Evolutionary conservation across 2,329 filamentous ascomycete species (phyloP), one percentile per base, ranked within the genome.

Genomic region (Claviceps capensis): DNA sequence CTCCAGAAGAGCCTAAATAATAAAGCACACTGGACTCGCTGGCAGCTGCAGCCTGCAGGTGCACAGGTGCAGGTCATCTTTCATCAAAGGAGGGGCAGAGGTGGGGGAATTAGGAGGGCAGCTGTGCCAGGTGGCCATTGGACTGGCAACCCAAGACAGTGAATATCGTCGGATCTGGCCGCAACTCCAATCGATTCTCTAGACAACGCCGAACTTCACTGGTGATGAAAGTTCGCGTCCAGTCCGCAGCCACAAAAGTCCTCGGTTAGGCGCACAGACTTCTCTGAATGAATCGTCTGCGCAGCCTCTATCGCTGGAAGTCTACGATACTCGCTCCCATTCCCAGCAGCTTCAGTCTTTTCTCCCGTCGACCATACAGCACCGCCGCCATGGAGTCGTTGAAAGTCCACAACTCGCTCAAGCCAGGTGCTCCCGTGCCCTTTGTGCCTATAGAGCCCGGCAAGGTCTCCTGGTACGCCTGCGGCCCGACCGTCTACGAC

Each of bases 401-500:
- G 60, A 84, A 81, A 63, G 74, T 95, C 58, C 88, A 84, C 74
- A 94, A 93, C 69, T 89, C 85, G 5, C 72, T 95, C 61, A 85
- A 71, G 60, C 74, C 87, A 11, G 78, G 85, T 55, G 75, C 75
- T 11, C 87, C 90, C 62, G 83, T 83, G 45, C 78, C 82, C 4
- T 93, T 94, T 62, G 71, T 83, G 44, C 86, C 88, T 14, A 76
- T 86, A 47, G 81, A 90, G 62, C 72, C 76, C 8, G 78, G 81
- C 26, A 83, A 84, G 63, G 79, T 94, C 30, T 82, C 81, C 5
- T 95, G 88, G 88, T 95, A 95, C 67, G 85, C 84, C 59, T 95
- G 89, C 71, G 89, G 89, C 17, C 88, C 88, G 53, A 95, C 88
- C 3, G 82, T 86, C 43, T 90, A 90, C 65, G 86, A 90, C 65